These are phyloP conservation scores for Leishmania turanica DNA, from an alignment of 208 protist genomes.

Conservation along the genomic window DNA sequence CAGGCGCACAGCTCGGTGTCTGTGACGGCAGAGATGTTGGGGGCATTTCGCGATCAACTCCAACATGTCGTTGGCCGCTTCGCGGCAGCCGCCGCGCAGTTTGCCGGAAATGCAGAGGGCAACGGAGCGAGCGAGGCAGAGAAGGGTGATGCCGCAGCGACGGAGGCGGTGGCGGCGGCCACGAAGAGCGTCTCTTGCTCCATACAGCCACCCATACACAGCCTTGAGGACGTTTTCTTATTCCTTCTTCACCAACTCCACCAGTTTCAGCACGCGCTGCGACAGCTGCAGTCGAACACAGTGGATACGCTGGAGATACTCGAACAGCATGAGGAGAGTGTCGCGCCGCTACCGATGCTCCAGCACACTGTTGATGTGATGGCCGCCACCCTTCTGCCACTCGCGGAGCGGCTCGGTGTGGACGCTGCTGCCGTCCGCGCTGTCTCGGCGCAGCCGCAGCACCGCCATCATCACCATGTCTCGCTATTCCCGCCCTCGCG, in stretches of 20 bases:
- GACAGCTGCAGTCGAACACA: conserved; percentile 55
- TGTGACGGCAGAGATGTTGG: conserved; percentile 40
- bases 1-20: conserved; percentile 20
- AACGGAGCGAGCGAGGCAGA: neutral
- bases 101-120: neutral
- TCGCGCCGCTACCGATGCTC: conserved; percentile 36
- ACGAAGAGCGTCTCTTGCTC: neutral
- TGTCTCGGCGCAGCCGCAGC: conserved; percentile 7
- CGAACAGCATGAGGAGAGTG: conserved; percentile 70
- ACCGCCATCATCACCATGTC: neutral
- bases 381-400: conserved; percentile 21
- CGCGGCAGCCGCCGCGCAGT: conserved; percentile 25
- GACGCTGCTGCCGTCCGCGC: conserved; percentile 32
- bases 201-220: conserved; percentile 11
- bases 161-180: neutral
- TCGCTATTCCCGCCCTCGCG: conserved; percentile 7
- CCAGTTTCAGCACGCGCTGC: conserved; percentile 38
- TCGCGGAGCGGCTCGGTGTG: conserved; percentile 41
- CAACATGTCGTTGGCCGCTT: conserved; percentile 53
- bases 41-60: conserved; percentile 37
- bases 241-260: conserved; percentile 53
- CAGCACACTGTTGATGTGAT: conserved; percentile 45
- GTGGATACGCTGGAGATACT: conserved; percentile 70
- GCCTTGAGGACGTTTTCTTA: conserved; percentile 69
- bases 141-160: neutral